phyloP scores from a whole-genome alignment of 306 rosid species.

The Rubus parviflorus region DNA sequence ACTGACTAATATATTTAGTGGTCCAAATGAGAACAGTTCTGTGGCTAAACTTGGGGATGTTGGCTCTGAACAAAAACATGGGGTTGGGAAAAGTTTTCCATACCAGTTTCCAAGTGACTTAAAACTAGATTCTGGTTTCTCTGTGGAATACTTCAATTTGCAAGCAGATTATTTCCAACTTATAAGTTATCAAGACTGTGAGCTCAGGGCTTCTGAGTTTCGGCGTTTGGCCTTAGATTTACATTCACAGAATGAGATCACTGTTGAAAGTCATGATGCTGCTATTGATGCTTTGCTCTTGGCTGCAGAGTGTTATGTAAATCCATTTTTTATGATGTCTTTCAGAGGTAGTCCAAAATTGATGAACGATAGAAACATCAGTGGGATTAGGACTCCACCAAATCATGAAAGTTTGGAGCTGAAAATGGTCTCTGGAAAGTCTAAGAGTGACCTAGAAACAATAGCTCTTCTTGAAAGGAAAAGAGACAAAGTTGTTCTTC shows the following conservation, averaged over 20 bases:
- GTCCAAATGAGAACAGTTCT: constrained; percentile 45
- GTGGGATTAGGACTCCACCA: constrained; percentile 36
- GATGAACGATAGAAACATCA: constrained; percentile 34
- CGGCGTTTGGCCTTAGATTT: constrained; percentile 76
- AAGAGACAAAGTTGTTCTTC: constrained; percentile 79
- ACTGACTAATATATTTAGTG: constrained; percentile 48
- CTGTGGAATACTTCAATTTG: constrained; percentile 61
- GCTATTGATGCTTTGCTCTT: constrained; percentile 87
- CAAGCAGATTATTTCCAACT: constrained; percentile 90
- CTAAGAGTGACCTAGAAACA: constrained; percentile 52
- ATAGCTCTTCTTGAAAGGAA: constrained; percentile 65
- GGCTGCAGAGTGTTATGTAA: constrained; percentile 93
- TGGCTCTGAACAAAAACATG: constrained; percentile 50
- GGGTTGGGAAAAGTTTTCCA: constrained; percentile 37
- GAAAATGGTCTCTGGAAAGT: constrained; percentile 46
- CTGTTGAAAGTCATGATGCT: constrained; percentile 85
- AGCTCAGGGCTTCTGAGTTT: constrained; percentile 84
- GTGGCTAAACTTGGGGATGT: constrained; percentile 42
- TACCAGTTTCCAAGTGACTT: constrained; percentile 40
- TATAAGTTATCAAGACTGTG: constrained; percentile 62
- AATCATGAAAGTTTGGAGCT: constrained; percentile 38
- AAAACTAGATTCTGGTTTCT: constrained; percentile 54
- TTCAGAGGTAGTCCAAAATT: constrained; percentile 47
- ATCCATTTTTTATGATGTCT: constrained; percentile 80
- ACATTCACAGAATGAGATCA: constrained; percentile 64